phyloP scores from a whole-genome alignment of 176 grass and related monocot genomes.

The Oryza australiensis region DNA sequence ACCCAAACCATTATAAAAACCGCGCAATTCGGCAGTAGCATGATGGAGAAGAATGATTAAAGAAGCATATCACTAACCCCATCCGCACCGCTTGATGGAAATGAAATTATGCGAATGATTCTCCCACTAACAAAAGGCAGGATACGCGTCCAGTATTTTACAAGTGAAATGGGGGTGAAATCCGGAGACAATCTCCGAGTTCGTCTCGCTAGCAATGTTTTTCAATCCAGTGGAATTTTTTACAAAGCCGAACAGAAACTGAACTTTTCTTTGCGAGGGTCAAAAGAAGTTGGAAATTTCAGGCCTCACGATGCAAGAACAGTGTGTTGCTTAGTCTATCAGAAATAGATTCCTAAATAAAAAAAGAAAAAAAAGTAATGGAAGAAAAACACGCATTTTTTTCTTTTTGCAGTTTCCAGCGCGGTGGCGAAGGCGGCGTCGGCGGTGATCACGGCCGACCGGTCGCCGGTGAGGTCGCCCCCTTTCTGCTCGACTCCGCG shows the following conservation, averaged over 20 bases:
- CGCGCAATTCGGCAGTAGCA: not conserved
- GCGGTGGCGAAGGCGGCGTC: not conserved
- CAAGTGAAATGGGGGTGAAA: not conserved
- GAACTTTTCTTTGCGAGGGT: not conserved
- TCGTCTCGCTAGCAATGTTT: not conserved
- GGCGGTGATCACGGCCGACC: constrained; percentile 7
- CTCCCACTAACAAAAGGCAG: constrained; percentile 28
- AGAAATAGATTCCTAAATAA: constrained; percentile 2
- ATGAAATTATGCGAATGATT: not conserved
- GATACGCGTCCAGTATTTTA: not conserved
- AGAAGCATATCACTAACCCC: not conserved
- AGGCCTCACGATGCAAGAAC: not conserved
- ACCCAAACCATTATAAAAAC: not conserved
- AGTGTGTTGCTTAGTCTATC: not conserved
- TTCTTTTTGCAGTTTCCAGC: constrained; percentile 3
- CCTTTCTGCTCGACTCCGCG: constrained; percentile 47
- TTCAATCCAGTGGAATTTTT: not conserved
- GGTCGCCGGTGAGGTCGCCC: not conserved
- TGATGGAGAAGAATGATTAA: constrained; percentile 3
- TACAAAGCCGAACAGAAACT: not conserved
- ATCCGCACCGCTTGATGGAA: not conserved
- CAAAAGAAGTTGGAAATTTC: not conserved
- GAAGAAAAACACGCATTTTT: not conserved
- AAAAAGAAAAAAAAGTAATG: not conserved
- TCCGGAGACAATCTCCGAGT: not conserved